These are phyloP conservation scores for Jaltomata sinuosa DNA, from an alignment of 257 asterid species.

Conservation along the genomic window DNA sequence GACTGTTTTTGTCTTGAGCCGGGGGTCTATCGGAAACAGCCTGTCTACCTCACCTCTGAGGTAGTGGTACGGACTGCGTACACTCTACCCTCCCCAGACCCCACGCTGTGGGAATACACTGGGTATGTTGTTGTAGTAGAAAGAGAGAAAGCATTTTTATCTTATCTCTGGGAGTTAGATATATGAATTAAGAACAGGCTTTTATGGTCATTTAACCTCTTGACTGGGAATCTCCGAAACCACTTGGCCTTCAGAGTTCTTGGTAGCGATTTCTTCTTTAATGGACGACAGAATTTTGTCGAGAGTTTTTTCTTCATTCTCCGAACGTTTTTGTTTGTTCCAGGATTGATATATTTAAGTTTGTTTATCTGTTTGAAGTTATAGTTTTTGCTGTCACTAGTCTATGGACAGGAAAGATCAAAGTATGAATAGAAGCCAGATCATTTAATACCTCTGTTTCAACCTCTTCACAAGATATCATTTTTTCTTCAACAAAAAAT, in stretches of 20 bases:
- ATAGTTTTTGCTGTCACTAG: background rate
- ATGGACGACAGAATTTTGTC: background rate
- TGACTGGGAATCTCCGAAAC: background rate
- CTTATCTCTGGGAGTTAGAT: background rate
- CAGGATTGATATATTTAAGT: background rate
- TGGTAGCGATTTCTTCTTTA: background rate
- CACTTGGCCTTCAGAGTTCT: background rate
- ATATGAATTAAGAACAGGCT: background rate
- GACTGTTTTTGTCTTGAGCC: too few species aligned
- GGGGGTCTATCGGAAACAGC: too few species aligned
- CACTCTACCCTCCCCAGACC: too few species aligned
- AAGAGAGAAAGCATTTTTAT: too few species aligned
- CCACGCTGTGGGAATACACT: too few species aligned
- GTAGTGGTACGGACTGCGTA: too few species aligned
- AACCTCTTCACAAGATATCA: background rate
- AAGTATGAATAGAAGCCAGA: background rate
- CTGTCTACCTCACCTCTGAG: too few species aligned
- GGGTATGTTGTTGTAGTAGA: too few species aligned
- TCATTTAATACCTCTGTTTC: background rate
- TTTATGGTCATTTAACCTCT: slow-evolving; percentile 1
- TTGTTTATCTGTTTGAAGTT: background rate
- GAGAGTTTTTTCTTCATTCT: background rate
- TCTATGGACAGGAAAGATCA: background rate
- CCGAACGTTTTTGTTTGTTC: background rate
- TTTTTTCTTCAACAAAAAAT: background rate